Conservation (phyloP, 768 basidiomycete genomes). For the Kwoniella bestiolae region DNA sequence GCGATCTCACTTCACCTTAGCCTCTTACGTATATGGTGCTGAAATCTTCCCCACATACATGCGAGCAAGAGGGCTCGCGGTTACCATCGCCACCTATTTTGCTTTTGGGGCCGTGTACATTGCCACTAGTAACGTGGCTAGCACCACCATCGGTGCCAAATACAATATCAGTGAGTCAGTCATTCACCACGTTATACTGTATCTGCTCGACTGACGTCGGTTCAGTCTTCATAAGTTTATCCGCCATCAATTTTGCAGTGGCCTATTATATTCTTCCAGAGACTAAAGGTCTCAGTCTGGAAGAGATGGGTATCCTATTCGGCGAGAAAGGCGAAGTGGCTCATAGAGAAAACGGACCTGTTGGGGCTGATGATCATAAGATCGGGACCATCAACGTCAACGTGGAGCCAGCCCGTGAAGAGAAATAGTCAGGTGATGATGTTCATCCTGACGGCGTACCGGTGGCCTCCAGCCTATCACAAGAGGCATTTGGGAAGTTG, state of each 20-base stretch:
- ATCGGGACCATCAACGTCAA: too few relatives aligned
- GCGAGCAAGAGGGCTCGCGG: constrained; percentile 10
- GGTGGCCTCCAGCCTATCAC: too few relatives aligned
- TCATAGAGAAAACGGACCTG: too few relatives aligned
- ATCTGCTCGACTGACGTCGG: not conserved
- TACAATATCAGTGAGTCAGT: constrained; percentile 11
- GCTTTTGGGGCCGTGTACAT: constrained; percentile 4
- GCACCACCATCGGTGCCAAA: not conserved
- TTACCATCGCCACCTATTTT: constrained; percentile 12
- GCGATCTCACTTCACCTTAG: not conserved
- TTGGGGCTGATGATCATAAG: too few relatives aligned
- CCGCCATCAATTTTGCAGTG: constrained; percentile 6
- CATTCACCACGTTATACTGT: too few relatives aligned
- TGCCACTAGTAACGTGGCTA: not conserved
- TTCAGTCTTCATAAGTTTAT: constrained; percentile 7
- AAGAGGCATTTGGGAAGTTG: too few relatives aligned
- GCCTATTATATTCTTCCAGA: constrained; percentile 6
- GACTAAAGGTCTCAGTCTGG: constrained; percentile 8
- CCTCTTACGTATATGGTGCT: constrained; percentile 29
- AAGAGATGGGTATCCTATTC: constrained; percentile 12
- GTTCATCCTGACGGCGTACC: too few relatives aligned
- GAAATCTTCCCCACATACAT: constrained; percentile 34
- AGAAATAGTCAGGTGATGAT: too few relatives aligned
- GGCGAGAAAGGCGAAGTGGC: constrained; percentile 1
- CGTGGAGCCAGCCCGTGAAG: too few relatives aligned